These are phyloP conservation scores for Ophiostoma australiae DNA, from an alignment of 2,329 filamentous ascomycete species.

Conservation along the genomic window DNA sequence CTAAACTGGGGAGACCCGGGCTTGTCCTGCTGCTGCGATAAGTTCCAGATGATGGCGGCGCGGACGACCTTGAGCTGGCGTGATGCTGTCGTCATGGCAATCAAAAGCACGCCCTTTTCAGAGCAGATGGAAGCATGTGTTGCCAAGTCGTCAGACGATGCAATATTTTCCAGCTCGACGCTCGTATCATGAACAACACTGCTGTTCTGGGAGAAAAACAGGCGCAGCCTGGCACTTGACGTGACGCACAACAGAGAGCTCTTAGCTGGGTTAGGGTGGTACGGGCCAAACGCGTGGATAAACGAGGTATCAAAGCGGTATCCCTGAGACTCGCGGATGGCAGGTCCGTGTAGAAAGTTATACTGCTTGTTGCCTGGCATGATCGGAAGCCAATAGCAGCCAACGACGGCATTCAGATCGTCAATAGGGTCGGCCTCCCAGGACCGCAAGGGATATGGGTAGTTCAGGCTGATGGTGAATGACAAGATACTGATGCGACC, in stretches of 20 bases:
- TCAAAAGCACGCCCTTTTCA: conserved; percentile 63
- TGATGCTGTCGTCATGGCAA: conserved; percentile 64
- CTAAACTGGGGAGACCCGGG: conserved; percentile 47
- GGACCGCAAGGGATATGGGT: conserved; percentile 56
- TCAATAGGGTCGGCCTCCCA: conserved; percentile 65
- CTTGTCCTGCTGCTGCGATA: conserved; percentile 50
- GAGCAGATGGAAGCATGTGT: conserved; percentile 73
- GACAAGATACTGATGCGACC: conserved; percentile 73
- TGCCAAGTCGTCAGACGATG: conserved; percentile 67
- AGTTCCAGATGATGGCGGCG: conserved; percentile 69
- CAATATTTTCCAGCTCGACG: conserved; percentile 68
- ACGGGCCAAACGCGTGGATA: conserved; percentile 63
- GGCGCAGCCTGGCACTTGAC: conserved; percentile 64
- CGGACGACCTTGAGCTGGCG: conserved; percentile 70
- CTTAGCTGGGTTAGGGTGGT: conserved; percentile 65
- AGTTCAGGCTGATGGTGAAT: conserved; percentile 68
- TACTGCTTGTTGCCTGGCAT: conserved; percentile 46
- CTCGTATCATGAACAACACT: conserved; percentile 65
- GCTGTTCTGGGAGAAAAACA: conserved; percentile 73
- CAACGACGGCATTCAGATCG: conserved; percentile 72
- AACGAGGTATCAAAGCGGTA: conserved; percentile 68
- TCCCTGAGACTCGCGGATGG: conserved; percentile 54
- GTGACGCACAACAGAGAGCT: conserved; percentile 74
- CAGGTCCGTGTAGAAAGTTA: conserved; percentile 54
- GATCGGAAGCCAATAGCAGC: conserved; percentile 77